Evolutionary conservation across 352 stramenopile species (phyloP).

Genomic region (Phytophthora litchii): DNA sequence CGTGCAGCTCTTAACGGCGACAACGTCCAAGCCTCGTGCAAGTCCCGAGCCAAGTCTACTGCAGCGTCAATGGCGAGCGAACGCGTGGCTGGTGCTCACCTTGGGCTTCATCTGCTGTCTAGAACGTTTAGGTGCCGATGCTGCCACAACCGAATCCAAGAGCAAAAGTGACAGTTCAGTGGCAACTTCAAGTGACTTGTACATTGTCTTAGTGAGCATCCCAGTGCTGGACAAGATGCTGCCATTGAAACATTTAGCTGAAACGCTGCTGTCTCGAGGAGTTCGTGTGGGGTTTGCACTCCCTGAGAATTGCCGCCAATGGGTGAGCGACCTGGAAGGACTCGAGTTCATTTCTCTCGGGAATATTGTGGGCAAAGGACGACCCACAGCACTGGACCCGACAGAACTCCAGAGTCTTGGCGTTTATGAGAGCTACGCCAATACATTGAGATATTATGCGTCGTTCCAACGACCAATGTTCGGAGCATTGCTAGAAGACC

Average conservation of each 20-base stretch:
- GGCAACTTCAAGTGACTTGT: slow-evolving; percentile 42
- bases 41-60: slow-evolving; percentile 15
- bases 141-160: slow-evolving; percentile 14
- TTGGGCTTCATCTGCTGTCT: slow-evolving; percentile 35
- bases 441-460: slow-evolving; percentile 73
- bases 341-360: slow-evolving; percentile 85
- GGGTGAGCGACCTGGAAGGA: slow-evolving; percentile 72
- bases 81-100: slow-evolving; percentile 40
- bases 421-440: slow-evolving; percentile 73
- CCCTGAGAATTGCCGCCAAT: slow-evolving; percentile 82
- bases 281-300: slow-evolving; percentile 82
- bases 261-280: slow-evolving; percentile 73
- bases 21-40: slow-evolving; percentile 2
- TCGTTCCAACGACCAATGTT: slow-evolving; percentile 86
- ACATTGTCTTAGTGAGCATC: slow-evolving; percentile 86
- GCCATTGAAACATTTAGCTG: slow-evolving; percentile 78
- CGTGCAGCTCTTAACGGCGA: slow-evolving; percentile 31
- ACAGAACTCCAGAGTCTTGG: slow-evolving; percentile 41
- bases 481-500: slow-evolving; percentile 53
- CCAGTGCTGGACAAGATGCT: slow-evolving; percentile 85
- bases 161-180: slow-evolving; percentile 12
- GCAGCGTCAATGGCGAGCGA: slow-evolving; percentile 40
- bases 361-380: slow-evolving; percentile 55
- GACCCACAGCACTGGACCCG: slow-evolving; percentile 30
- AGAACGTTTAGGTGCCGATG: slow-evolving; percentile 9